Evolutionary conservation across 2,329 filamentous ascomycete genomes (phyloP).

Genomic region (Parasarocladium wereldwijsianum): DNA sequence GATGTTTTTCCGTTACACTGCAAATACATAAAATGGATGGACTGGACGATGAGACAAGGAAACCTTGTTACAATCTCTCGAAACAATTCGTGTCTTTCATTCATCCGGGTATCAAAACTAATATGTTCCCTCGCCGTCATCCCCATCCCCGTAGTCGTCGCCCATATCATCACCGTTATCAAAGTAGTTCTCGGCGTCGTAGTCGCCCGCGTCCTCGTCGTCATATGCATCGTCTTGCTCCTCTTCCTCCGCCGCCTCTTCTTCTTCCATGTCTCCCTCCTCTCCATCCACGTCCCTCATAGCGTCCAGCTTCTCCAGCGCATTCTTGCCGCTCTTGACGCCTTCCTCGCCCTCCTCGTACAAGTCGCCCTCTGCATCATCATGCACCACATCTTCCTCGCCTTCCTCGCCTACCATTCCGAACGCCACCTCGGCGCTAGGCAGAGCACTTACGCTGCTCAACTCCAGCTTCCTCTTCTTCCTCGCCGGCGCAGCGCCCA

Average conservation of each 20-base stretch:
- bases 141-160: constrained; percentile 35
- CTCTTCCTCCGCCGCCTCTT: constrained; percentile 30
- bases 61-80: too few species aligned
- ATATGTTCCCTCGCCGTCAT: constrained; percentile 30
- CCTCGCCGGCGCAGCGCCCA: neutral
- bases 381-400: constrained; percentile 12
- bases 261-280: constrained; percentile 33
- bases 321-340: constrained; percentile 16
- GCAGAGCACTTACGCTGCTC: constrained; percentile 30
- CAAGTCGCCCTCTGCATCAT: constrained; percentile 13
- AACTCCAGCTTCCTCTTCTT: constrained; percentile 32
- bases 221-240: constrained; percentile 37
- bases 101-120: constrained; percentile 10
- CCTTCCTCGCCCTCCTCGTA: constrained; percentile 12
- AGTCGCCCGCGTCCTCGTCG: constrained; percentile 45
- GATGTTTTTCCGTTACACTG: too few species aligned
- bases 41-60: too few species aligned
- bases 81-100: too few species aligned
- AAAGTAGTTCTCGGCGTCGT: constrained; percentile 47
- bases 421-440: constrained; percentile 36
- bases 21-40: too few species aligned
- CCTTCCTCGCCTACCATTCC: constrained; percentile 17
- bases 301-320: constrained; percentile 29
- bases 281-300: constrained; percentile 35
- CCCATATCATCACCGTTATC: constrained; percentile 41